phyloP scores from a whole-genome alignment of 441 rosid genomes.

The Corymbia citriodora region DNA sequence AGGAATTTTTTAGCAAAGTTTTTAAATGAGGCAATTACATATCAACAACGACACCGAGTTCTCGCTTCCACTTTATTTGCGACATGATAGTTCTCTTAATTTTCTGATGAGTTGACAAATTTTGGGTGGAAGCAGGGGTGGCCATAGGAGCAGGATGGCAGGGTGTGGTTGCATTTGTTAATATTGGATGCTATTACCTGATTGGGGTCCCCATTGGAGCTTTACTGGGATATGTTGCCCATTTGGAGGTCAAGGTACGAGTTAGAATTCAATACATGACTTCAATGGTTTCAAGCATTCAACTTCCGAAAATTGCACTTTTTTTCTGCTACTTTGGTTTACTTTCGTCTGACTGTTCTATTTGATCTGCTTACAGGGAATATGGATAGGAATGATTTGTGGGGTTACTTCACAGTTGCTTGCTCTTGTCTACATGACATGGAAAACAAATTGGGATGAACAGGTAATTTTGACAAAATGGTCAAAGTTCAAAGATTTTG shows the following conservation, averaged over 20 bases:
- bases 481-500: not conserved
- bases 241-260: not conserved
- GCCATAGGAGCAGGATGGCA: conserved; percentile 4
- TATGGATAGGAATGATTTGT: not conserved
- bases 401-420: not conserved
- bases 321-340: not conserved
- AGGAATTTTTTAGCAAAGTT: not conserved
- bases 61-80: not conserved
- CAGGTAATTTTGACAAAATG: not conserved
- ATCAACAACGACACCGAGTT: not conserved
- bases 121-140: not conserved
- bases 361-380: not conserved
- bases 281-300: not conserved
- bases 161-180: not conserved
- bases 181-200: not conserved
- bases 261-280: not conserved
- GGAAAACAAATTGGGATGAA: conserved; percentile 1
- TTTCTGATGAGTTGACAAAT: not conserved
- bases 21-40: not conserved
- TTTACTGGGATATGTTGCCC: not conserved
- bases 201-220: not conserved
- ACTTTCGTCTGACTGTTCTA: not conserved
- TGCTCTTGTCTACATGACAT: not conserved
- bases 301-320: not conserved
- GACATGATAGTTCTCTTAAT: not conserved